phyloP scores from a whole-genome alignment of 2,329 filamentous ascomycete genomes.

The Penicillium sp. region DNA sequence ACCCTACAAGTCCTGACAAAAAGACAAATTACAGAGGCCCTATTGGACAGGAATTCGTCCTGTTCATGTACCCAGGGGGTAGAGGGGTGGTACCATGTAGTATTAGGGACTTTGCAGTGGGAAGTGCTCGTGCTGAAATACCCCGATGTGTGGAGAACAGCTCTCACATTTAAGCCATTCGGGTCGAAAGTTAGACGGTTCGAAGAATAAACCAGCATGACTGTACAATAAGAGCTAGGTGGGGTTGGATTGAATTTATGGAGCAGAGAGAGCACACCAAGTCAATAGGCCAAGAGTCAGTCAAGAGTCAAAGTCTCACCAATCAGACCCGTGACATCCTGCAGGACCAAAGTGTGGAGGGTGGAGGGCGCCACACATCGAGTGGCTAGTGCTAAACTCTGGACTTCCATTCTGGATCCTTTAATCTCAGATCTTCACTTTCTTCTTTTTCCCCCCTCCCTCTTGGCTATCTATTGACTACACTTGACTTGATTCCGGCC shows the following conservation, averaged over 20 bases:
- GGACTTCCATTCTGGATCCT: constrained; percentile 16
- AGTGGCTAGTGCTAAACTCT: constrained; percentile 14
- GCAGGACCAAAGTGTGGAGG: constrained; percentile 6
- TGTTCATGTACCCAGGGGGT: not conserved
- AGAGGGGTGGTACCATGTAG: not conserved
- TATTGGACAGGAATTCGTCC: not conserved
- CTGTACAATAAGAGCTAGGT: too few relatives aligned
- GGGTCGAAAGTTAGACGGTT: not conserved
- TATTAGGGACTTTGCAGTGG: not conserved
- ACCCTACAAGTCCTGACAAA: too few relatives aligned
- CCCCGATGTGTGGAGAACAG: constrained; percentile 9
- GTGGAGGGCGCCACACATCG: constrained; percentile 13
- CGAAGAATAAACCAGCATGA: too few relatives aligned
- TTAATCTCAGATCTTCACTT: constrained; percentile 18
- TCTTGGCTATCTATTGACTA: not conserved
- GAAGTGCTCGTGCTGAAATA: constrained; percentile 10
- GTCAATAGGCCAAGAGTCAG: not conserved
- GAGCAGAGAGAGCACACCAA: not conserved
- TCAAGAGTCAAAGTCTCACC: too few relatives aligned
- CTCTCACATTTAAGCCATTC: constrained; percentile 1
- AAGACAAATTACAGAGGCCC: not conserved
- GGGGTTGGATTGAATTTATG: not conserved
- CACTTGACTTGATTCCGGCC: not conserved
- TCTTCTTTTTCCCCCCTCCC: constrained; percentile 13
- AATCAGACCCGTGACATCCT: not conserved